phyloP scores from a whole-genome alignment of 139 green algal genomes.

The Tetraselmis chui region DNA sequence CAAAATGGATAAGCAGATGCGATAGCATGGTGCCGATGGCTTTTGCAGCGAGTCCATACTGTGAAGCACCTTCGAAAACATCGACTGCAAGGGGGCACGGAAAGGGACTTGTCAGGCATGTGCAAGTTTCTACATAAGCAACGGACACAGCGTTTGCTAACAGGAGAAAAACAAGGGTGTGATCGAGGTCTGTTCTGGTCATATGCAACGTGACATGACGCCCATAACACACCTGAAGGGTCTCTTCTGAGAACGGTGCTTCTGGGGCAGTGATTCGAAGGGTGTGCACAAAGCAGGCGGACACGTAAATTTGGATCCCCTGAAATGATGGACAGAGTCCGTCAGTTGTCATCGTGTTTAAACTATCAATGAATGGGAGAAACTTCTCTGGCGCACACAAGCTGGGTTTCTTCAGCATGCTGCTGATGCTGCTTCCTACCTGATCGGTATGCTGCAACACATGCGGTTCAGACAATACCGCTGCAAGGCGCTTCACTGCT shows the following conservation, averaged over 20 bases:
- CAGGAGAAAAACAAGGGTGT: no score
- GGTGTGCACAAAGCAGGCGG: not conserved
- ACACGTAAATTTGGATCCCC: not conserved
- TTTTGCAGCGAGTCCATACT: not conserved
- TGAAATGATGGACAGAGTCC: not conserved
- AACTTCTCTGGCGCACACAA: no score
- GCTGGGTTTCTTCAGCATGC: no score
- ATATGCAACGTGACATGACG: no score
- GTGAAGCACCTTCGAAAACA: not conserved
- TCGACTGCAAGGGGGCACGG: no score
- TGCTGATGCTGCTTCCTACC: no score
- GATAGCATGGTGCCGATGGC: not conserved
- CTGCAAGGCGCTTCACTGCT: not conserved
- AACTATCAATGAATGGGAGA: no score
- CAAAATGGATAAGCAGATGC: not conserved
- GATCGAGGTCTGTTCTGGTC: no score
- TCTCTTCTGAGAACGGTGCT: not conserved
- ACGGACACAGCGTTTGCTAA: no score
- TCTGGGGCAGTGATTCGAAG: not conserved
- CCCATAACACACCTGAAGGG: not conserved
- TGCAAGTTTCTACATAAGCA: no score
- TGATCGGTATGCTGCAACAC: not conserved
- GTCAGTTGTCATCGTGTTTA: no score
- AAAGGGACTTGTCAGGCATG: no score
- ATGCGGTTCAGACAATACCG: not conserved